A percentile compares a stretch with the other conserved stretches of the same genome.
phyloP scores from a whole-genome alignment of 1,284 basidiomycete species.

The Sparassis latifolia region DNA sequence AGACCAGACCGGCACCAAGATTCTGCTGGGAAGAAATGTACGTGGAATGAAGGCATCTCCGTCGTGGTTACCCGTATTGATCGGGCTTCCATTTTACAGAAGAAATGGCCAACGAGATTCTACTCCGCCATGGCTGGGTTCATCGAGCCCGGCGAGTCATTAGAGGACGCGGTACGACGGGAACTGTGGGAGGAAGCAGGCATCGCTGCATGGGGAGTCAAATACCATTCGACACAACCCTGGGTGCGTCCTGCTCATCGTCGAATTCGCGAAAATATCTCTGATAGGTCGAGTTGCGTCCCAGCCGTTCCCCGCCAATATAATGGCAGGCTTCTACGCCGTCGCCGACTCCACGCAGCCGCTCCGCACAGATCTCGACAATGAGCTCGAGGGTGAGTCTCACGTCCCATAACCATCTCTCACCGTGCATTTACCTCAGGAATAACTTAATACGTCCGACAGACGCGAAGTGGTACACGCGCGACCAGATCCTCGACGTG shows the following conservation, averaged over 20 bases:
- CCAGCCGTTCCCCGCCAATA: constrained; percentile 82
- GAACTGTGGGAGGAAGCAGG: constrained; percentile 97
- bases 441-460: neutral
- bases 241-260: constrained; percentile 46
- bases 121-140: constrained; percentile 91
- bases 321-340: constrained; percentile 91
- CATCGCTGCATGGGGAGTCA: constrained; percentile 75
- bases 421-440: too few species aligned
- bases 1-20: constrained; percentile 69
- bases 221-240: constrained; percentile 83
- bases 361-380: constrained; percentile 87
- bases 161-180: constrained; percentile 90
- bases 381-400: constrained; percentile 82
- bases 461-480: constrained; percentile 89
- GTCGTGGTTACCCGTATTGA: too few species aligned
- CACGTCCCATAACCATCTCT: too few species aligned
- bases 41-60: constrained; percentile 23
- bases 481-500: constrained; percentile 63
- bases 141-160: constrained; percentile 88
- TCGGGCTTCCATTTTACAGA: constrained; percentile 30
- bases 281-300: neutral
- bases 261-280: neutral
- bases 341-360: constrained; percentile 65
- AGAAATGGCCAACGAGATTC: constrained; percentile 62
- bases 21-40: constrained; percentile 84